Base-by-base conservation (phyloP, 305 asterid species). In the Fraxinus baroniana region DNA sequence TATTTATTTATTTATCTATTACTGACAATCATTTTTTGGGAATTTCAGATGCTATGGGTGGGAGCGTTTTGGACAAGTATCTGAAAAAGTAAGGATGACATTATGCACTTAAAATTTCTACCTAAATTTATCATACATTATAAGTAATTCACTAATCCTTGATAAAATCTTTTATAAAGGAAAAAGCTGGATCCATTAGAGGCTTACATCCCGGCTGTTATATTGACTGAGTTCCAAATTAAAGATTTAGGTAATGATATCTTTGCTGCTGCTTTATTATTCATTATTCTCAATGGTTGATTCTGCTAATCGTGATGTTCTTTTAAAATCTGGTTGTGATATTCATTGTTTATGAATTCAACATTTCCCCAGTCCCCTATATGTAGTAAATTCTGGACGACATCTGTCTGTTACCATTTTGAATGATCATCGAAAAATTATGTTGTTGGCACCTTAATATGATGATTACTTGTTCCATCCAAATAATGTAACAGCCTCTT, bases 131-230 rank as follows among this genome's bases (percentile, higher is more conserved):
- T 80, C 36, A 35, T 39, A 15, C 36, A 39, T 39, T 26, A 1
- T 20, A 57, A 64, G 41, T 71, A 60, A 44, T 80, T 64, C 44
- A 30, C 22, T 2, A 17, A 30, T 60, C 62, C 57, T 37, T 22
- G 76, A 35, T 46, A 13, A 82, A 24, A 74, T 79, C 75, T 49
- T 52, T 78, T 83, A 46, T 76, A 79, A 79, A 95, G 98, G 98
- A 95, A 95, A 88, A 94, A 83, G 93, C 97, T 95, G 82, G 99
- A 95, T 83, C 99, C 99, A 1, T 87, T 95, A 4, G 99, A 93
- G 84, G 85, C 97, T 80, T 95, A 95, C 83, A 81, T 95, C 86
- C 99, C 99, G 10, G 96, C 98, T 85, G 94, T 95, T 84, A 81
- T 94, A 82, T 81, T 95, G 88, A 90, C 98, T 9, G 97, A 87